Base-by-base conservation (phyloP, 306 rosid species). In the Quercus parvula region DNA sequence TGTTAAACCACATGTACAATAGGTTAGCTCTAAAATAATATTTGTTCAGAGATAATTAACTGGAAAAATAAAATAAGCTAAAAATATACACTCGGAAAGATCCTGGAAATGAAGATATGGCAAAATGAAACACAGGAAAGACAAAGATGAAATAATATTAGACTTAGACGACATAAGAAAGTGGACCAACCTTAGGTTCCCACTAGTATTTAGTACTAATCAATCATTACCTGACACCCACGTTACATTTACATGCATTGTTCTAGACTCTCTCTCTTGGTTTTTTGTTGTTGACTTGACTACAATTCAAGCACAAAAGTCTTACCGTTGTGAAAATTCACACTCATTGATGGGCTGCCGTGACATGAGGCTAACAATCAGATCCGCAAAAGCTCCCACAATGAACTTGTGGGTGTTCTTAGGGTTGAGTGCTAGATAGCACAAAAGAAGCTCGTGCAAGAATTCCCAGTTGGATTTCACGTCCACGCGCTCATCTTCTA, bases 401-500 rank as follows among this genome's bases (percentile, higher is more conserved):
- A 96, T 96, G 87, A 87, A 92, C 68, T 93, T 90, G 82, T 96
- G 99, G 9, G 94, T 89, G 80, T 24, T 88, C 71, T 88, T 88
- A 10, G 94, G 94, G 76, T 96, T 96, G 35, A 93, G 93, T 0
- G 98, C 90, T 1, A 96, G 96, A 59, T 96, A 96, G 52, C 96
- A 91, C 19, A 90, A 76, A 20, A 96, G 95, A 70, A 96, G 92
- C 85, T 91, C 96, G 55, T 96, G 94, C 78, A 96, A 79, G 54
- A 83, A 82, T 19, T 91, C 92, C 98, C 98, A 91, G 69, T 86
- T 90, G 6, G 97, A 85, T 27, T 84, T 75, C 77, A 74, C 90
- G 51, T 87, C 90, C 84, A 73, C 82, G 25, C 79, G 66, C 64
- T 82, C 82, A 0, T 86, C 95, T 49, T 49, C 46, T 41, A 41